Evolutionary conservation across 2,329 filamentous ascomycete genomes (phyloP).

Genomic region (Diaporthe ampelina): DNA sequence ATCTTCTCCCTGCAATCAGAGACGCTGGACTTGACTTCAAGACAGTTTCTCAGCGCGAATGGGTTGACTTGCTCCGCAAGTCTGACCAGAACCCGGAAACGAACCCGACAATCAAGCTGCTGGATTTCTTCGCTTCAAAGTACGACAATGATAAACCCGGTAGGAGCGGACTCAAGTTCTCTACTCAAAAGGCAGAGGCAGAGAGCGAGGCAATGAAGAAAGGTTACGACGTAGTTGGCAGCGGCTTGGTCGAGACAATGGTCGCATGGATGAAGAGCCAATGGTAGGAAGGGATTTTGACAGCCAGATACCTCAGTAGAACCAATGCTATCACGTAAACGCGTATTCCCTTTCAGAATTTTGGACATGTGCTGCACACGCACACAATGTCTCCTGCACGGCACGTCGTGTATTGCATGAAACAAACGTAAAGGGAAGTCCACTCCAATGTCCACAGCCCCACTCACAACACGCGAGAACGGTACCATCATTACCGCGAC

Average conservation of each 20-base stretch:
- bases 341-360: background rate
- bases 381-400: background rate
- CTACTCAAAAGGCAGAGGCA: slow-evolving; percentile 51
- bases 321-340: background rate
- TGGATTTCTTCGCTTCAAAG: slow-evolving; percentile 65
- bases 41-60: slow-evolving; percentile 58
- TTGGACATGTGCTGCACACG: background rate
- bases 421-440: slow-evolving; percentile 7
- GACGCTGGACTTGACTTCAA: slow-evolving; percentile 60
- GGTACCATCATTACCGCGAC: slow-evolving; percentile 21
- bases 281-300: background rate
- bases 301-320: background rate
- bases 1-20: slow-evolving; percentile 66
- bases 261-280: slow-evolving; percentile 50
- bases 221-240: slow-evolving; percentile 54
- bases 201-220: slow-evolving; percentile 51
- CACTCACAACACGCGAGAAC: slow-evolving; percentile 7
- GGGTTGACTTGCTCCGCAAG: slow-evolving; percentile 59
- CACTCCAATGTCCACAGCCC: background rate
- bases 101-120: slow-evolving; percentile 66
- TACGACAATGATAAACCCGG: slow-evolving; percentile 61
- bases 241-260: slow-evolving; percentile 55
- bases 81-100: slow-evolving; percentile 62
- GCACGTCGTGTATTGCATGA: slow-evolving; percentile 14
- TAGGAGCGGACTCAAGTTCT: slow-evolving; percentile 55